Base-by-base conservation (phyloP, 495 filamentous ascomycete genomes). In the Letharia columbiana region DNA sequence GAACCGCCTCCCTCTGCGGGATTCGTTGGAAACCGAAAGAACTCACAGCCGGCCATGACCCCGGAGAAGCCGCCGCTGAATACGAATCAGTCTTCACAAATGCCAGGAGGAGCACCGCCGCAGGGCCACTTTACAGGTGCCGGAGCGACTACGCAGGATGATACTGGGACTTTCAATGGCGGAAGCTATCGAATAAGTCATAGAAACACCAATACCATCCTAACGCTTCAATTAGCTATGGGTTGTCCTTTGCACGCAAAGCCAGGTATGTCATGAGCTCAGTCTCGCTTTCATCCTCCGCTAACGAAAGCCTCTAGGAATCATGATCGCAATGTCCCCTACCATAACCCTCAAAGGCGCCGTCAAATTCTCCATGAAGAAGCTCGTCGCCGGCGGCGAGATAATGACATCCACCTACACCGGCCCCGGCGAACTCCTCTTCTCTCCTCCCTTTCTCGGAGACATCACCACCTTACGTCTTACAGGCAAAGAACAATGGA, bases 291-390 rank as follows among this genome's bases (percentile, higher is more conserved):
- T 40, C 20, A 9, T 58, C 42, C 66, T 49, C 40, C 23, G 40
- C 37, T 66, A 11, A 66, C 20, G 35, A 10, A 31, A 0, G 40
- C 31, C 9, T 58, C 15, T 52, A 90, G 89, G 91, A 50, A 82
- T 84, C 54, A 96, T 98, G 91, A 90, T 98, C 68, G 90, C 90
- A 61, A 98, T 98, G 95, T 91, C 91, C 13, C 87, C 91, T 9
- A 89, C 87, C 4, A 83, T 98, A 47, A 90, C 88, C 0, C 81
- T 98, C 54, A 89, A 89, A 75, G 94, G 94, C 66, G 78, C 78
- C 31, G 74, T 94, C 64, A 89, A 89, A 47, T 95, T 98, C 75
- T 84, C 83, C 52, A 81, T 90, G 75, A 96, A 93, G 78, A 97
- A 96, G 74, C 75, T 93, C 1, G 75, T 98, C 42, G 85, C 86